Evolutionary conservation across 371 early-diverging fungal genomes (phyloP), one percentile per base, ranked within the genome.

Genomic region (Haplosporangium sp.): DNA sequence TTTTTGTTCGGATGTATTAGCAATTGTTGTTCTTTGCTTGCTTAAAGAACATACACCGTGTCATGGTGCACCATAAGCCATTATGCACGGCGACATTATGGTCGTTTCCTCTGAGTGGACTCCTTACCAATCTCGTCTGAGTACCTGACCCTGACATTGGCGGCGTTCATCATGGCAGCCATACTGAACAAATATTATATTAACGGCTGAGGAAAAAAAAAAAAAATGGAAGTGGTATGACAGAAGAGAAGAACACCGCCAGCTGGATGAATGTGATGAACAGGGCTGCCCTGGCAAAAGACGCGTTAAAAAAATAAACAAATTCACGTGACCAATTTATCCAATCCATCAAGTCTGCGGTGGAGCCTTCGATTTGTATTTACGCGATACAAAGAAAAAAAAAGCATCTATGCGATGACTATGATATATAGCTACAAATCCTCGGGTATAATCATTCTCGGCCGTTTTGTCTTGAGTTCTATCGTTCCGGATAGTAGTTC

Each of bases 41-140:
- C n/a, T n/a, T n/a, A n/a, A n/a, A n/a, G n/a, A n/a, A n/a, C n/a
- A n/a, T n/a, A n/a, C n/a, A n/a, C n/a, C n/a, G n/a, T n/a, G n/a
- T n/a, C n/a, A n/a, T n/a, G n/a, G n/a, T n/a, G n/a, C n/a, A n/a
- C n/a, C n/a, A n/a, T n/a, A n/a, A n/a, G n/a, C n/a, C n/a, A n/a
- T n/a, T n/a, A n/a, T n/a, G n/a, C n/a, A n/a, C n/a, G n/a, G n/a
- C n/a, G n/a, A n/a, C n/a, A n/a, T n/a, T n/a, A n/a, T n/a, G n/a
- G n/a, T 42, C 50, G 11, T 38, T 43, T 38, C 23, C 52, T 43
- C 45, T 20, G 1, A 20, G 6, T n/a, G 48, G 42, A 51, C 13
- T 46, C 37, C 59, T 63, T 77, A 77, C 77, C 77, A 59, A 60
- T 63, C 64, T 77, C 77, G 29, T 71, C 72, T 56, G 77, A 62